phyloP scores from a whole-genome alignment of 371 early-diverging fungal genomes.

The Mortierella sp. region DNA sequence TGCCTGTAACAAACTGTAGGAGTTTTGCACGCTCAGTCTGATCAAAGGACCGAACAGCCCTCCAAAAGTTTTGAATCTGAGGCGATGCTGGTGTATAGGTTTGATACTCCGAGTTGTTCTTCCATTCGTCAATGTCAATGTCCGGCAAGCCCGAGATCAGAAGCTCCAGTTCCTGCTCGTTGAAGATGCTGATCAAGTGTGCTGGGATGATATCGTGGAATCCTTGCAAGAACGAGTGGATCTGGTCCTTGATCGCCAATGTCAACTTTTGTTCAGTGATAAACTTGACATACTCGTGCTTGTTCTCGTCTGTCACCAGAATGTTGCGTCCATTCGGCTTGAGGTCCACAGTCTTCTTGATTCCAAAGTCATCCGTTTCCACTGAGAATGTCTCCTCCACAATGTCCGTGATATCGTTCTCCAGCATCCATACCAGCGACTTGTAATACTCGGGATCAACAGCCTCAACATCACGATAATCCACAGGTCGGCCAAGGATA shows the following conservation, averaged over 20 bases:
- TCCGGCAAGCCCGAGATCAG: slow-evolving; percentile 98
- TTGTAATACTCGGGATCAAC: slow-evolving; percentile 98
- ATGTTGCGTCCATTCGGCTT: slow-evolving; percentile 92
- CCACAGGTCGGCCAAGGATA: slow-evolving; percentile 91
- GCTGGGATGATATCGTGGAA: slow-evolving; percentile 97
- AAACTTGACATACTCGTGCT: slow-evolving; percentile 95
- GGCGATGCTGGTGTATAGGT: slow-evolving; percentile 88
- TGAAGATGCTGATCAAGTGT: slow-evolving; percentile 93
- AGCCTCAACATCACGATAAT: slow-evolving; percentile 97
- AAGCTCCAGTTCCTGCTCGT: slow-evolving; percentile 98
- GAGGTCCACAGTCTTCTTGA: slow-evolving; percentile 85
- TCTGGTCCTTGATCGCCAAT: slow-evolving; percentile 92
- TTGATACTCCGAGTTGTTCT: slow-evolving; percentile 96
- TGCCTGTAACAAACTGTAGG: slow-evolving; percentile 98
- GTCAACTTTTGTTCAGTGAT: slow-evolving; percentile 92
- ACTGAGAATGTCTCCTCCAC: slow-evolving; percentile 95
- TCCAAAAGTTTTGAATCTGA: slow-evolving; percentile 99
- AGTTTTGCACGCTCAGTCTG: slow-evolving; percentile 98
- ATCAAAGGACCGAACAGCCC: slow-evolving; percentile 95
- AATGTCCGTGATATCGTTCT: slow-evolving; percentile 96
- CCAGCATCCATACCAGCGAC: slow-evolving; percentile 97
- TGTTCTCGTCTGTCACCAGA: slow-evolving; percentile 96
- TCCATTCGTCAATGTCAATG: slow-evolving; percentile 99
- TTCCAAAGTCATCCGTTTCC: slow-evolving; percentile 96
- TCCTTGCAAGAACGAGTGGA: slow-evolving; percentile 93